Evolutionary conservation across 2,329 filamentous ascomycete species (phyloP), one percentile per base, ranked within the genome.

Genomic region (Fusarium poae): DNA sequence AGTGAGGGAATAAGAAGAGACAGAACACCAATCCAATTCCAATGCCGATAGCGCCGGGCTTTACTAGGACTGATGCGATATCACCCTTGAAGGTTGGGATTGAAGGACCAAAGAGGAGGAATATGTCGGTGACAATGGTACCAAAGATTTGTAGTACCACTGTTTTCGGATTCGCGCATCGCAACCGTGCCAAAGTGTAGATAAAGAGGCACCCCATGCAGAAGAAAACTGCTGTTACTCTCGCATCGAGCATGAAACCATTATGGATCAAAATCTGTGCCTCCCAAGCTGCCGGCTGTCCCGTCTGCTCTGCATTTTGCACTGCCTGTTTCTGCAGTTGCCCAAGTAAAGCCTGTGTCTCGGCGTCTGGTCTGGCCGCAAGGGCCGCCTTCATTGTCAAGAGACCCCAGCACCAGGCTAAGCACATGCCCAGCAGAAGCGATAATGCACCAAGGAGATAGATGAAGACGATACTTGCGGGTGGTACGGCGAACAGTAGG

Each of bases 361-460:
- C 76, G 0, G 79, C 81, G 10, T 81, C 79, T 0, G 77, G 71
- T 6, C 83, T 75, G 3, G 79, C 78, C 2, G 82, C 81, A 11
- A 79, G 62, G 4, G 83, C 84, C 3, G 82, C 83, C 61, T 84
- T 83, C 82, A 84, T 85, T 0, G 79, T 75, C 45, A 85, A 74
- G 3, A 83, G 75, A 5, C 83, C 84, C 83, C 83, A 86, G 7
- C 77, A 82, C 83, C 83, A 85, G 6, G 79, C 83, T 0, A 84
- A 68, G 32, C 77, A 80, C 71, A 85, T 82, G 20, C 83, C 83
- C 3, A 84, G 15, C 5, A 85, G 72, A 6, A 85, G 73, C 1
- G 83, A 80, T 1, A 82, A 35, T 0, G 78, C 72, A 12, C 74
- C 80, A 8, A 85, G 74, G 3, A 85, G 65, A 60, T 82, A 82